Conservation (phyloP, 2,329 filamentous ascomycete genomes). For the Colletotrichum echinochloae region DNA sequence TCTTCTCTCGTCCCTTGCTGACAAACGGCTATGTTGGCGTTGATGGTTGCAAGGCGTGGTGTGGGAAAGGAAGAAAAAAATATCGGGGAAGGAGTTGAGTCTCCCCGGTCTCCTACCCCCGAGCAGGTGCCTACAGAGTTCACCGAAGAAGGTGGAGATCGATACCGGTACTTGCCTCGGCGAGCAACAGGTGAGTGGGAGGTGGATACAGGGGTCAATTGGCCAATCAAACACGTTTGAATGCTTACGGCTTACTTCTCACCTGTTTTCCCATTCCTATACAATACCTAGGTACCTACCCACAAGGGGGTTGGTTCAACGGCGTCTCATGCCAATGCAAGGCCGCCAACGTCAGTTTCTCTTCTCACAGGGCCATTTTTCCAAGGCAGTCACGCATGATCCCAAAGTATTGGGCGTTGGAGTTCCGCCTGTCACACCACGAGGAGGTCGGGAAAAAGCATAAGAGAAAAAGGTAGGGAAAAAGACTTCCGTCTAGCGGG, state of each 20-base stretch:
- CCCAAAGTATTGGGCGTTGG: neutral
- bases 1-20: neutral
- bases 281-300: neutral
- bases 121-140: too few species aligned
- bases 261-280: neutral
- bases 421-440: neutral
- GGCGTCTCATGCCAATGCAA: constrained; percentile 9
- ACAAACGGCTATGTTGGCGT: neutral
- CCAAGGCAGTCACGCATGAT: neutral
- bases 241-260: neutral
- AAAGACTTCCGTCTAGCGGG: neutral
- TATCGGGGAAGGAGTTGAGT: neutral
- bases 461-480: neutral
- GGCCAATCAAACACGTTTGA: neutral
- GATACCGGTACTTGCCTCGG: neutral
- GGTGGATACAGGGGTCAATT: neutral
- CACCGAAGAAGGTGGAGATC: neutral
- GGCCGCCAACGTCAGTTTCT: neutral
- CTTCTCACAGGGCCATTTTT: too few species aligned
- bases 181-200: neutral
- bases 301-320: neutral
- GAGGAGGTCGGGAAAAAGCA: neutral
- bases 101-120: neutral
- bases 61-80: neutral
- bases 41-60: neutral